Percentiles rank a stretch among this genome's conserved stretches.
Evolutionary conservation across 768 basidiomycete species (phyloP).

Genomic region (Tephrocybe sp.): DNA sequence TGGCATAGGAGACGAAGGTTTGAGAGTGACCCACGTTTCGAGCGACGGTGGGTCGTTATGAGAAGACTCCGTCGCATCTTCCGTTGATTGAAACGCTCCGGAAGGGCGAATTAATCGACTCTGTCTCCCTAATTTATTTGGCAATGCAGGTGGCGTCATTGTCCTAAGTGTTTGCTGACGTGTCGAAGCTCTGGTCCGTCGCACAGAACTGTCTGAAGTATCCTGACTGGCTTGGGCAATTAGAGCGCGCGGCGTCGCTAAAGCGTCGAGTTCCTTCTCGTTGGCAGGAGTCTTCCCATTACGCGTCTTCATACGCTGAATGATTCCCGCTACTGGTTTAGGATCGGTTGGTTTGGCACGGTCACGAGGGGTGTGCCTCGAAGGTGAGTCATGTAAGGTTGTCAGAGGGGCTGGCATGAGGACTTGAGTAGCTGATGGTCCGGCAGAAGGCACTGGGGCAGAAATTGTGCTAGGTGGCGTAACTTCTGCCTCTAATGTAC

Average conservation of each 20-base stretch:
- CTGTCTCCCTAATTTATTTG: conserved; percentile 15
- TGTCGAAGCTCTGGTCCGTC: conserved; percentile 24
- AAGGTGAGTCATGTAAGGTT: neutral
- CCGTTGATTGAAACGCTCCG: conserved; percentile 2
- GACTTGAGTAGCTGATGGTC: conserved; percentile 3
- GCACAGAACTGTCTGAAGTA: conserved; percentile 16
- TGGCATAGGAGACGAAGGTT: conserved; percentile 19
- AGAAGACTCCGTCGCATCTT: conserved; percentile 1
- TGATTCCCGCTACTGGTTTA: conserved; percentile 23
- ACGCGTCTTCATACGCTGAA: conserved; percentile 44
- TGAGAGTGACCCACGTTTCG: conserved; percentile 23
- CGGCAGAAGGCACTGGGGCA: neutral
- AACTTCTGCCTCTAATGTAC: neutral
- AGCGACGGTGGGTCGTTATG: conserved; percentile 14
- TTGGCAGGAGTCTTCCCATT: conserved; percentile 27
- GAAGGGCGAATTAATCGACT: conserved; percentile 14
- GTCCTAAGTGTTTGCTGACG: conserved; percentile 16
- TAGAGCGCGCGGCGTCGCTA: neutral
- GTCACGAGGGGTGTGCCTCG: neutral
- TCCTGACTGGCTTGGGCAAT: conserved; percentile 9
- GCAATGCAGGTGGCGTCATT: conserved; percentile 19
- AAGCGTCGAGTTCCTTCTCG: neutral
- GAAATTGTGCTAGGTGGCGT: conserved; percentile 8
- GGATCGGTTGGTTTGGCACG: neutral
- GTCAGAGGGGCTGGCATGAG: neutral